These are phyloP conservation scores for Blastobotrys buckinghamii DNA, from an alignment of 1,139 yeast genomes.

Conservation along the genomic window DNA sequence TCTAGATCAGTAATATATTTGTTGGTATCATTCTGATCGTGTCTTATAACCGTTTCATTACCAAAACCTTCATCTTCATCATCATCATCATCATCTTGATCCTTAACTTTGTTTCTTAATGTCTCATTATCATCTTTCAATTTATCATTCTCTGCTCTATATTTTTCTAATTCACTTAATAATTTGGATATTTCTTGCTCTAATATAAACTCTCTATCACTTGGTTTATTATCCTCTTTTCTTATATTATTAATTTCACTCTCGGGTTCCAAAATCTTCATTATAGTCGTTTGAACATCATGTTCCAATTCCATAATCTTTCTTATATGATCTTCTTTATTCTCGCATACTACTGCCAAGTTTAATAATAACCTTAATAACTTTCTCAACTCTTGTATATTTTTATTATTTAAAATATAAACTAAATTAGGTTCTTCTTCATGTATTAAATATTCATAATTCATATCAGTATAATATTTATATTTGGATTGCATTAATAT, in stretches of 20 bases:
- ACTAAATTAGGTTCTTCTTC: neutral
- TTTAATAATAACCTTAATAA: constrained; percentile 15
- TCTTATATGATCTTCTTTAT: constrained; percentile 13
- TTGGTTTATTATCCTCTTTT: neutral
- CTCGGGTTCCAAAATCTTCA: constrained; percentile 17
- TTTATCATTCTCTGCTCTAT: constrained; percentile 4
- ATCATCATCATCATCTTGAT: constrained; percentile 1
- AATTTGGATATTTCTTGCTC: constrained; percentile 18
- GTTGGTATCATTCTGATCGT: neutral
- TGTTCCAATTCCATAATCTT: constrained; percentile 15
- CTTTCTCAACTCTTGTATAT: constrained; percentile 12
- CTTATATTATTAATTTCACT: constrained; percentile 10
- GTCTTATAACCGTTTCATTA: neutral
- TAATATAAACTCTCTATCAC: constrained; percentile 15
- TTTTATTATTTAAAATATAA: neutral
- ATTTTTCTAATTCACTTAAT: constrained; percentile 9
- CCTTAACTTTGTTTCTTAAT: neutral
- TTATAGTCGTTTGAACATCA: constrained; percentile 14
- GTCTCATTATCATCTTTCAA: neutral
- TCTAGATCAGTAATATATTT: constrained; percentile 16
- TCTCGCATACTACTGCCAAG: constrained; percentile 16
- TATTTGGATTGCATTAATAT: neutral
- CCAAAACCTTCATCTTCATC: neutral
- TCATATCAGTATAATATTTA: neutral
- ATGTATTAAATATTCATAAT: neutral